Evolutionary conservation across 148 eudicot genomes (phyloP).

Genomic region (Camellia sinensis): DNA sequence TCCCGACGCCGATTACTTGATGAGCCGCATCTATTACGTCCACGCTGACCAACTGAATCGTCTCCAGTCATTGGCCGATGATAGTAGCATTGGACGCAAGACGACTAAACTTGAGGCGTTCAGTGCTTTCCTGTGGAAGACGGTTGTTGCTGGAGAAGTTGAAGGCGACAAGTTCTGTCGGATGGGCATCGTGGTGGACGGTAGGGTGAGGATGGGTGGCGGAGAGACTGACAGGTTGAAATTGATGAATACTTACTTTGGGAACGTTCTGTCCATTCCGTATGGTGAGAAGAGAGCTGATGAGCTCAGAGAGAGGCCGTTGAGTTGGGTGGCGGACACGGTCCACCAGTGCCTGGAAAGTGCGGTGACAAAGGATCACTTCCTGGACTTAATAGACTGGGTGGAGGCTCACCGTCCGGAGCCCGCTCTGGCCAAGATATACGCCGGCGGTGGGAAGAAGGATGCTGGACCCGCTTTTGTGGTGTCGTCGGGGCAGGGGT

Average conservation of each 20-base stretch:
- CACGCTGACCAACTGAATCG: conserved; percentile 16
- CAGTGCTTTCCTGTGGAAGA: conserved; percentile 59
- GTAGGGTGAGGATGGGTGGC: too few species aligned
- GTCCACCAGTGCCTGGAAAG: conserved; percentile 25
- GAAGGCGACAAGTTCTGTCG: too few species aligned
- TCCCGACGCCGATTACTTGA: too few species aligned
- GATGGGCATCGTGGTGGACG: too few species aligned
- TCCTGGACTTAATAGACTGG: conserved; percentile 55
- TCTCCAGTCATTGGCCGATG: conserved; percentile 34
- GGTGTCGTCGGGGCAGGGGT: too few species aligned
- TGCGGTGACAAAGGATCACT: conserved; percentile 41
- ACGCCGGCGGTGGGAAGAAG: too few species aligned
- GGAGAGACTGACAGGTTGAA: conserved; percentile 19
- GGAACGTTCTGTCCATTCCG: conserved; percentile 60
- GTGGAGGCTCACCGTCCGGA: conserved; percentile 58
- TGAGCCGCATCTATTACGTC: too few species aligned
- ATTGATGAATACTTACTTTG: conserved; percentile 39
- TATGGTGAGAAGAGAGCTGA: conserved; percentile 34
- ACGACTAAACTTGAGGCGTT: conserved; percentile 49
- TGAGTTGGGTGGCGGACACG: conserved; percentile 26
- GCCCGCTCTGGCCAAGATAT: conserved; percentile 33
- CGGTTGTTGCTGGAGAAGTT: conserved; percentile 24
- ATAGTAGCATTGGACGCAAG: background rate
- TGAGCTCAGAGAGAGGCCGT: conserved; percentile 32
- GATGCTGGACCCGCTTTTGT: too few species aligned